These are phyloP conservation scores for Dendrocalamus latiflorus DNA, from an alignment of 202 grass and related monocot genomes.

Conservation along the genomic window DNA sequence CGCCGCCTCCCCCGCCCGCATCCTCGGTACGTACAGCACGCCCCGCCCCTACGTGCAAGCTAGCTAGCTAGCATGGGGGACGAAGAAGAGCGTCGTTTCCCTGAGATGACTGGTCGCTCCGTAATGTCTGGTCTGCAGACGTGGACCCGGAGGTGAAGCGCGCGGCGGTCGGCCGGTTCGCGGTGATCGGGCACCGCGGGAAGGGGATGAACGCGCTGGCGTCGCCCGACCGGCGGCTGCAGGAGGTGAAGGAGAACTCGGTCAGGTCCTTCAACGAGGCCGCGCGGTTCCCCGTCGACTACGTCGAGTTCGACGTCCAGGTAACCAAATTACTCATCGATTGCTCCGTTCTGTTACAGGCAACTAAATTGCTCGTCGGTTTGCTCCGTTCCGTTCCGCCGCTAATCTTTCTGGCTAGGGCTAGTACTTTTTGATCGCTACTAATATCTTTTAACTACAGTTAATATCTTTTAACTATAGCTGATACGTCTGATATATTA, in stretches of 20 bases:
- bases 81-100: neutral
- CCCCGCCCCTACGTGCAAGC: neutral
- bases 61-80: no score
- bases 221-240: conserved; percentile 61
- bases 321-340: conserved; percentile 1
- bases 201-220: no score
- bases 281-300: conserved; percentile 66
- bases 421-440: no score
- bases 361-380: no score
- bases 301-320: conserved; percentile 97
- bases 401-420: no score
- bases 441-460: no score
- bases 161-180: conserved; percentile 25
- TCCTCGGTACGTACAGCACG: conserved; percentile 12
- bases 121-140: neutral
- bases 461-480: no score
- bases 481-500: no score
- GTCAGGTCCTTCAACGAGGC: conserved; percentile 83
- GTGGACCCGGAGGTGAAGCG: no score
- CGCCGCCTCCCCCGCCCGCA: conserved; percentile 1
- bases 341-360: no score
- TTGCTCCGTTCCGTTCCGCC: no score
- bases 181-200: conserved; percentile 84
- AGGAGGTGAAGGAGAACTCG: conserved; percentile 85
- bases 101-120: neutral